Evolutionary conservation across 805 yeast species (phyloP).

Genomic region (Myxozyma neglecta): DNA sequence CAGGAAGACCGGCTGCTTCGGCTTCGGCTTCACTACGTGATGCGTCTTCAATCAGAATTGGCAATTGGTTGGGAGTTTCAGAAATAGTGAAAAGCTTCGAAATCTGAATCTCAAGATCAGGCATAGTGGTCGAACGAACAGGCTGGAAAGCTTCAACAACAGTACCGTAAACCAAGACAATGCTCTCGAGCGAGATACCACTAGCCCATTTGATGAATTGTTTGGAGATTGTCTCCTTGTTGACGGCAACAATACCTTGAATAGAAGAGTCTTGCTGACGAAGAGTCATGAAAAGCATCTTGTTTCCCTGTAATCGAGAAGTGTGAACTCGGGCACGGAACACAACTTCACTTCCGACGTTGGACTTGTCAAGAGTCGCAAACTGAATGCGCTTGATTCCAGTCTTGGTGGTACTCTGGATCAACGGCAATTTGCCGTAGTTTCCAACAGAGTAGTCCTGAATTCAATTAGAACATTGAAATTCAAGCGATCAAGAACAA

Average conservation of each 20-base stretch:
- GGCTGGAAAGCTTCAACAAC: constrained; percentile 83
- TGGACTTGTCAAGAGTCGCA: constrained; percentile 50
- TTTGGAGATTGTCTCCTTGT: constrained; percentile 75
- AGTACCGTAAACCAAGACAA: constrained; percentile 84
- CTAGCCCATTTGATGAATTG: constrained; percentile 97
- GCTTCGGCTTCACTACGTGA: constrained; percentile 93
- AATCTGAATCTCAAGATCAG: constrained; percentile 82
- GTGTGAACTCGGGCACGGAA: constrained; percentile 94
- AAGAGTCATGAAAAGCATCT: constrained; percentile 83
- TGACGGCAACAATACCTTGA: constrained; percentile 81
- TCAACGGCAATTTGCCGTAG: constrained; percentile 87
- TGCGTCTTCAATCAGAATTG: constrained; percentile 95
- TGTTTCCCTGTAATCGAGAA: constrained; percentile 93
- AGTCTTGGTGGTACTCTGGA: constrained; percentile 72
- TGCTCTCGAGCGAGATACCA: constrained; percentile 79
- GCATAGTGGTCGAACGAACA: constrained; percentile 86
- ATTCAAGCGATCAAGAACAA: background rate
- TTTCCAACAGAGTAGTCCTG: constrained; percentile 78
- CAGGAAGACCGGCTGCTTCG: constrained; percentile 75
- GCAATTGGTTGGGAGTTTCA: constrained; percentile 89
- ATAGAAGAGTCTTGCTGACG: constrained; percentile 84
- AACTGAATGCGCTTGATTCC: constrained; percentile 64
- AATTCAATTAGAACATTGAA: background rate
- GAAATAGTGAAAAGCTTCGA: constrained; percentile 71
- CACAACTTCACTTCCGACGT: constrained; percentile 73